Evolutionary conservation across 1,284 basidiomycete species (phyloP), one percentile per base, ranked within the genome.

Genomic region (Marasmius oreades): DNA sequence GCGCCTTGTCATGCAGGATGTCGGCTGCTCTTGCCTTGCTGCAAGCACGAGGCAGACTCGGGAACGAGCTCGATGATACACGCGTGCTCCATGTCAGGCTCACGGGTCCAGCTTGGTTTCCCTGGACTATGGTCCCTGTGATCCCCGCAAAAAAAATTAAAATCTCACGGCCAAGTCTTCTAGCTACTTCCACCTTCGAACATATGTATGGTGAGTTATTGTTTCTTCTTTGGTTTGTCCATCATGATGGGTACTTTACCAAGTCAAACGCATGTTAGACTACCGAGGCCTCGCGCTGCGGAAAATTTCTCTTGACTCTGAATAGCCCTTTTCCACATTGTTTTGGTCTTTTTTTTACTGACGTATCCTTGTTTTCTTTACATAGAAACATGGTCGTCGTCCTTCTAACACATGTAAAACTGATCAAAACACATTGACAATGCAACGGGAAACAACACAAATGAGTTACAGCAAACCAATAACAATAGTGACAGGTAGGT

Each of bases 251-350:
- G 70, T 67, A 59, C 69, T 62, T 55, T 62, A 67, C 57, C 60
- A 60, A 68, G 69, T 72, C 71, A 70, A 70, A 61, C 67, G 75
- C 76, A 77, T 78, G 76, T 77, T 78, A 78, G 75, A 77, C 76
- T 77, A 70, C 75, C 73, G 66, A 77, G 64, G 65, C 67, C 69
- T 69, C 61, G 69, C 70, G 67, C 62, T 75, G 76, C 64, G 74
- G 76, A 78, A 58, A 72, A 59, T 59, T 63, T 61, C 58, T 67
- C 66, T 51, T 53, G 70, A 73, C 70, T 61, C 74, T 76, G 73
- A 76, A n/a, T 64, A 56, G 53, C 57, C 59, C 53, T 23, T 56
- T 26, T 51, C 26, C 44, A 52, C 42, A 20, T 55, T 37, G 22
- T 42, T 53, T 53, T 48, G 43, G 37, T 34, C 37, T 46, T 46